Conservation (phyloP, 352 stramenopile species). For the Phytophthora boehmeriae region DNA sequence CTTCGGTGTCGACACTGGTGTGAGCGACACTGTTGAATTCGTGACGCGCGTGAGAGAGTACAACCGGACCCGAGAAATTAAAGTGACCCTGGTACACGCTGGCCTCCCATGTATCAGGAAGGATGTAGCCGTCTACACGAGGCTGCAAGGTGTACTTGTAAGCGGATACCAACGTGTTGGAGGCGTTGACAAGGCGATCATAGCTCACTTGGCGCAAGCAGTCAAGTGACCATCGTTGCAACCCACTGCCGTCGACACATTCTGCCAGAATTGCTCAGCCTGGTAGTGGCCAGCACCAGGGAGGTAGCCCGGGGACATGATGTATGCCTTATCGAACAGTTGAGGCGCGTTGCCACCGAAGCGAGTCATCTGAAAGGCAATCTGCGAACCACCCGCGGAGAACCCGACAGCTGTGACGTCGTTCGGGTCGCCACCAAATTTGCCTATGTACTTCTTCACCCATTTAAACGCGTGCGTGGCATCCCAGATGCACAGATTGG, state of each 20-base stretch:
- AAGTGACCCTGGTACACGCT: slow-evolving; percentile 24
- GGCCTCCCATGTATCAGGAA: slow-evolving; percentile 20
- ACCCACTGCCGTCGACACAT: slow-evolving; percentile 12
- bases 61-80: slow-evolving; percentile 16
- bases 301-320: slow-evolving; percentile 21
- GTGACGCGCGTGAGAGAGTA: slow-evolving; percentile 17
- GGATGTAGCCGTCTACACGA: slow-evolving; percentile 24
- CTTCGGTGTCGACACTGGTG: slow-evolving; percentile 7
- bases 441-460: slow-evolving; percentile 31
- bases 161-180: slow-evolving; percentile 11
- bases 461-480: slow-evolving; percentile 29
- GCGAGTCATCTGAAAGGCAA: slow-evolving; percentile 21
- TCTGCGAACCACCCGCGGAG: slow-evolving; percentile 18
- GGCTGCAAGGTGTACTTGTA: slow-evolving; percentile 26
- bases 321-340: slow-evolving; percentile 24
- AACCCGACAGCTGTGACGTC: slow-evolving; percentile 36
- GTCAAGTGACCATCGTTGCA: slow-evolving; percentile 15
- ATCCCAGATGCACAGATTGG: slow-evolving; percentile 31
- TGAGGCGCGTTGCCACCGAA: slow-evolving; percentile 19
- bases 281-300: slow-evolving; percentile 16
- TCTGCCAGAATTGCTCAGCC: slow-evolving; percentile 21
- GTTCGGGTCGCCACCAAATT: slow-evolving; percentile 33
- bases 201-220: slow-evolving; percentile 21
- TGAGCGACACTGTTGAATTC: slow-evolving; percentile 18
- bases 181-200: too few relatives aligned